Evolutionary conservation across 1,139 yeast genomes (phyloP).

Genomic region (Suhomyces anneliseae): DNA sequence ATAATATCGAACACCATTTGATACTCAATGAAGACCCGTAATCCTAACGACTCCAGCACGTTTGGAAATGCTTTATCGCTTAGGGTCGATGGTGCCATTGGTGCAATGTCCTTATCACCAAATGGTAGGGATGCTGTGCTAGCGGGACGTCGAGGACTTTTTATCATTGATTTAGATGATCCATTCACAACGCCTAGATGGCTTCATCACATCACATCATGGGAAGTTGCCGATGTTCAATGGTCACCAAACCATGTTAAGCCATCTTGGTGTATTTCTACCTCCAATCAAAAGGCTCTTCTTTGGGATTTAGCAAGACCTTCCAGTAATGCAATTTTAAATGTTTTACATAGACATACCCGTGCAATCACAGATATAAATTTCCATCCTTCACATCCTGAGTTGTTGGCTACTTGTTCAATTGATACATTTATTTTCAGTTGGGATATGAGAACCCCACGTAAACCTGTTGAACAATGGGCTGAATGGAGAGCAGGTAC

Average conservation of each 20-base stretch:
- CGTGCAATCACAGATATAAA: slow-evolving; percentile 95
- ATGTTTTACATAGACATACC: slow-evolving; percentile 83
- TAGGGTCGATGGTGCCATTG: slow-evolving; percentile 88
- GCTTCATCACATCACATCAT: slow-evolving; percentile 87
- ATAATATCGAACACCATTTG: too few species aligned
- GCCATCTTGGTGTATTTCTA: slow-evolving; percentile 90
- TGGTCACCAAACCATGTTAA: slow-evolving; percentile 91
- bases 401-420: slow-evolving; percentile 88
- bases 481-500: slow-evolving; percentile 97
- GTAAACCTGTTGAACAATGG: slow-evolving; percentile 68
- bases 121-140: slow-evolving; percentile 90
- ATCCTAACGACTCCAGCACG: slow-evolving; percentile 45
- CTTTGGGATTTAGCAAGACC: slow-evolving; percentile 88
- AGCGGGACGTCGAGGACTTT: slow-evolving; percentile 86
- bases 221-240: slow-evolving; percentile 99
- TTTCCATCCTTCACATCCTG: slow-evolving; percentile 86
- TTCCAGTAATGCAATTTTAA: slow-evolving; percentile 76
- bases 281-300: slow-evolving; percentile 92
- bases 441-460: slow-evolving; percentile 88
- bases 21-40: slow-evolving; percentile 1
- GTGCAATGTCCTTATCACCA: slow-evolving; percentile 91
- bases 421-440: slow-evolving; percentile 83
- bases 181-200: slow-evolving; percentile 94
- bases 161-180: slow-evolving; percentile 89
- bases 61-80: slow-evolving; percentile 80